A percentile compares a stretch with the other conserved stretches of the same genome.
Evolutionary conservation across 805 yeast species (phyloP).

Genomic region (Candida wancherniae): DNA sequence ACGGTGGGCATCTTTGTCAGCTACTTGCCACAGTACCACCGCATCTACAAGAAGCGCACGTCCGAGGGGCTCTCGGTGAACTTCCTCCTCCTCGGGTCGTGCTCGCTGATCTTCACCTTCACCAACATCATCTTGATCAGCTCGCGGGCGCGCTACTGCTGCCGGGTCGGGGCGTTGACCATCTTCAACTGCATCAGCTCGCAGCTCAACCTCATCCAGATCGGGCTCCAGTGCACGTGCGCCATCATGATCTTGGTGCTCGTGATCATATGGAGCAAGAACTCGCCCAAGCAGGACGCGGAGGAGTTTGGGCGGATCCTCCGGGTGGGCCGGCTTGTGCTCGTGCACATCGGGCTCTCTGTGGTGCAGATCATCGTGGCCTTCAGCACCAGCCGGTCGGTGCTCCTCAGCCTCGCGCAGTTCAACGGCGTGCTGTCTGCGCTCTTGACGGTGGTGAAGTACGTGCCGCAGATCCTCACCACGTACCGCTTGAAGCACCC

Average conservation of each 20-base stretch:
- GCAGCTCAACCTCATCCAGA: constrained; percentile 62
- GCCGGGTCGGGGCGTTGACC: constrained; percentile 40
- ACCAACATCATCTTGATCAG: constrained; percentile 63
- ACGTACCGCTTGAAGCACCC: constrained; percentile 68
- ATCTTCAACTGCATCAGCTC: constrained; percentile 61
- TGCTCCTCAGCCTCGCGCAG: constrained; percentile 44
- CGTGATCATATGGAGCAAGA: constrained; percentile 45
- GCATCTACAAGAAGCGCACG: constrained; percentile 52
- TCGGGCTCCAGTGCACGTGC: constrained; percentile 56
- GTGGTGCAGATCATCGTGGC: constrained; percentile 33
- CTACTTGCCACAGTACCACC: constrained; percentile 70
- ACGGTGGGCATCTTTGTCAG: constrained; percentile 66
- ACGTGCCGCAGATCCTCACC: constrained; percentile 73
- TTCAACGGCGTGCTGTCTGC: constrained; percentile 64
- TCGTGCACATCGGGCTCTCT: constrained; percentile 32
- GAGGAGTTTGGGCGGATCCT: constrained; percentile 40
- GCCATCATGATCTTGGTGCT: constrained; percentile 54
- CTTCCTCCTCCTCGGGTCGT: constrained; percentile 64
- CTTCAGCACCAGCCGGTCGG: constrained; percentile 19
- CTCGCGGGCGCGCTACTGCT: constrained; percentile 58
- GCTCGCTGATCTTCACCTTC: constrained; percentile 63
- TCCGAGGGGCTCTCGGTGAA: constrained; percentile 77
- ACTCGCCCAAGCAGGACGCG: constrained; percentile 44
- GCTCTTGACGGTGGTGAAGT: constrained; percentile 60
- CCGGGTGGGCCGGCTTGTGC: constrained; percentile 37